These are phyloP conservation scores for Fraxinus excelsior DNA, from an alignment of 257 asterid species.

Conservation along the genomic window DNA sequence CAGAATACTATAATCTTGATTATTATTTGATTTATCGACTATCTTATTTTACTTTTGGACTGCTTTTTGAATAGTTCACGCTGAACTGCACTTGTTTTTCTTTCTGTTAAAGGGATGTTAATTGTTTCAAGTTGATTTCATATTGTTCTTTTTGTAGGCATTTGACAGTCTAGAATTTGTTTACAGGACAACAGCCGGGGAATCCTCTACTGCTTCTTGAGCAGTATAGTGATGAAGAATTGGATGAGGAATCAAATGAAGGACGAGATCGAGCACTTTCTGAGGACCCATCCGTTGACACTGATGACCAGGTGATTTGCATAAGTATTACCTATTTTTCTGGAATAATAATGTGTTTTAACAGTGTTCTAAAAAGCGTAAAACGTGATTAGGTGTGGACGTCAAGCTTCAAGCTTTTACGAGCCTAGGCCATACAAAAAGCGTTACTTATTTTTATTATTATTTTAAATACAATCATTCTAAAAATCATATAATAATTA, in stretches of 20 bases:
- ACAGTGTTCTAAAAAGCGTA: too few species aligned
- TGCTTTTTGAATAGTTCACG: constrained; percentile 15
- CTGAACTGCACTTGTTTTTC: constrained; percentile 17
- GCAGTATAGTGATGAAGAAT: constrained; percentile 94
- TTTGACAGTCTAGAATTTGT: constrained; percentile 47
- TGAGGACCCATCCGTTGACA: constrained; percentile 41
- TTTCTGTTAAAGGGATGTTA: constrained; percentile 23
- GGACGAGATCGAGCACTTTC: constrained; percentile 34
- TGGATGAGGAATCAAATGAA: constrained; percentile 59
- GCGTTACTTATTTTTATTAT: too few species aligned
- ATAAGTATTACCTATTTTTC: not conserved
- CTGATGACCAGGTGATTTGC: constrained; percentile 59
- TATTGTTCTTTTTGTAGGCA: constrained; percentile 12
- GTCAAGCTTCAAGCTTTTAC: too few species aligned
- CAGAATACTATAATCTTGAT: constrained; percentile 35
- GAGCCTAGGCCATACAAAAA: too few species aligned
- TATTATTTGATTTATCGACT: constrained; percentile 15
- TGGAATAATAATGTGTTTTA: not conserved
- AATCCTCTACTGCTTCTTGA: constrained; percentile 87
- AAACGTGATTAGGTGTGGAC: too few species aligned
- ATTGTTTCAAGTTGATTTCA: constrained; percentile 22
- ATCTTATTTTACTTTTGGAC: constrained; percentile 25
- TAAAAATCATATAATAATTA: too few species aligned
- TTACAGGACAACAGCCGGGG: constrained; percentile 61
- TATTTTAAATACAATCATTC: too few species aligned